phyloP scores from a whole-genome alignment of 805 yeast species.

The Suhomyces kilbournensis region DNA sequence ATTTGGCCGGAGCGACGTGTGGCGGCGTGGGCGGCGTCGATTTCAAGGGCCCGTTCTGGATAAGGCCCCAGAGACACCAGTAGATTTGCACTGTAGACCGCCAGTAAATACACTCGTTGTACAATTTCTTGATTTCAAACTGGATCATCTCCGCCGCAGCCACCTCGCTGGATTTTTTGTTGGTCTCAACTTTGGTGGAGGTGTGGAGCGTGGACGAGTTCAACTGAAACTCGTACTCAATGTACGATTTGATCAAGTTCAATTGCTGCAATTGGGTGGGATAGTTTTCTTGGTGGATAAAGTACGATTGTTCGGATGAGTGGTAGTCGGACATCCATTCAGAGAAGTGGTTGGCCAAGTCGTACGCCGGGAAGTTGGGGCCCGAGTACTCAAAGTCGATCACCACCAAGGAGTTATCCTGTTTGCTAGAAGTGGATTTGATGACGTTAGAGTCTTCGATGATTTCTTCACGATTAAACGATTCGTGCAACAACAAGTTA shows the following conservation, averaged over 20 bases:
- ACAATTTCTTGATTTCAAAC: constrained; percentile 48
- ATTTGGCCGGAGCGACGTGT: constrained; percentile 10
- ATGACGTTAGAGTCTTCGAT: constrained; percentile 16
- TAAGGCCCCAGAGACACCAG: constrained; percentile 93
- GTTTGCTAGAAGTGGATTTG: constrained; percentile 28
- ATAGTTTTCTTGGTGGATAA: constrained; percentile 52
- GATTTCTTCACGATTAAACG: constrained; percentile 51
- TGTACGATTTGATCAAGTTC: constrained; percentile 74
- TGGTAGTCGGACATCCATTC: constrained; percentile 98
- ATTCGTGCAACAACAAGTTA: constrained; percentile 64
- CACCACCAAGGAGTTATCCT: constrained; percentile 66
- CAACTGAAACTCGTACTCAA: constrained; percentile 51
- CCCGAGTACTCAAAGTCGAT: constrained; percentile 97
- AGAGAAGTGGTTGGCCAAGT: constrained; percentile 86
- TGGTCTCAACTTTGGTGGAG: neutral
- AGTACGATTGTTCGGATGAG: constrained; percentile 50
- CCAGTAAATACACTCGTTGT: constrained; percentile 72
- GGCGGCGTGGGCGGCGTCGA: constrained; percentile 10
- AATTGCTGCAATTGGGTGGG: constrained; percentile 69
- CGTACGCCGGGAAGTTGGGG: constrained; percentile 83
- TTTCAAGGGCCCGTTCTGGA: constrained; percentile 59
- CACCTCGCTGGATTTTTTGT: constrained; percentile 9
- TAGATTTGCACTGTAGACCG: constrained; percentile 71
- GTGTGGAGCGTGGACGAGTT: constrained; percentile 31
- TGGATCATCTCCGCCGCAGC: constrained; percentile 28